Conservation (phyloP, 805 yeast species). For the Starmerella stellata region DNA sequence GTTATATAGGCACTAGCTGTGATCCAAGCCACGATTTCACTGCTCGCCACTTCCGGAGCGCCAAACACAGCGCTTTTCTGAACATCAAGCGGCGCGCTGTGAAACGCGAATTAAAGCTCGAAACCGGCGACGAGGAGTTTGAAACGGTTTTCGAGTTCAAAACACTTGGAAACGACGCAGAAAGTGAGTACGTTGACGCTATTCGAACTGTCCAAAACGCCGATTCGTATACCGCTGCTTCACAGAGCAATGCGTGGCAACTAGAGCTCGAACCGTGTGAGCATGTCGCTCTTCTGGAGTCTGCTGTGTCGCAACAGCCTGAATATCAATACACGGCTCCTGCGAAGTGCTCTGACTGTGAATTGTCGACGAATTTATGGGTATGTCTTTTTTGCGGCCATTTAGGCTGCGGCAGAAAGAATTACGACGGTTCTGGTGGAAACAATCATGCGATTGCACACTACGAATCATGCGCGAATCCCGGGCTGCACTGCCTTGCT, state of each 20-base stretch:
- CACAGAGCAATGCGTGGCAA: constrained; percentile 83
- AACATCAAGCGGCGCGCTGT: constrained; percentile 39
- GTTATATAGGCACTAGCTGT: constrained; percentile 37
- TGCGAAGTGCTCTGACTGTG: constrained; percentile 25
- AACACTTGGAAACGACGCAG: constrained; percentile 19
- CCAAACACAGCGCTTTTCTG: constrained; percentile 40
- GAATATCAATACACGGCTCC: too few relatives aligned
- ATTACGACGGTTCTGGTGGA: constrained; percentile 88
- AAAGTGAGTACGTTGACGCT: constrained; percentile 5
- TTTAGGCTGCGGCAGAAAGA: constrained; percentile 89
- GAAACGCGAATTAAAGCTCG: constrained; percentile 40
- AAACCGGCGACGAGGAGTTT: constrained; percentile 47
- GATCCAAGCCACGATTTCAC: constrained; percentile 53
- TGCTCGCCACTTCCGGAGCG: constrained; percentile 33
- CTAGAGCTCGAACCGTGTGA: constrained; percentile 65
- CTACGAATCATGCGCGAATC: too few relatives aligned
- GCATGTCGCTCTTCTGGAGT: constrained; percentile 32
- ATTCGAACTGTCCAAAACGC: constrained; percentile 35
- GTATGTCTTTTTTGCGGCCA: constrained; percentile 77
- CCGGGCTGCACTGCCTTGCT: constrained; percentile 55
- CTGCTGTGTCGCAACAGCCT: constrained; percentile 1
- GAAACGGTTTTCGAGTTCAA: constrained; percentile 30
- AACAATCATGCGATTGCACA: constrained; percentile 78
- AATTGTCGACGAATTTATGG: constrained; percentile 66
- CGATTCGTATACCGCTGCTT: constrained; percentile 38